phyloP scores from a whole-genome alignment of 352 stramenopile species.

The Phytopythium aichiense region DNA sequence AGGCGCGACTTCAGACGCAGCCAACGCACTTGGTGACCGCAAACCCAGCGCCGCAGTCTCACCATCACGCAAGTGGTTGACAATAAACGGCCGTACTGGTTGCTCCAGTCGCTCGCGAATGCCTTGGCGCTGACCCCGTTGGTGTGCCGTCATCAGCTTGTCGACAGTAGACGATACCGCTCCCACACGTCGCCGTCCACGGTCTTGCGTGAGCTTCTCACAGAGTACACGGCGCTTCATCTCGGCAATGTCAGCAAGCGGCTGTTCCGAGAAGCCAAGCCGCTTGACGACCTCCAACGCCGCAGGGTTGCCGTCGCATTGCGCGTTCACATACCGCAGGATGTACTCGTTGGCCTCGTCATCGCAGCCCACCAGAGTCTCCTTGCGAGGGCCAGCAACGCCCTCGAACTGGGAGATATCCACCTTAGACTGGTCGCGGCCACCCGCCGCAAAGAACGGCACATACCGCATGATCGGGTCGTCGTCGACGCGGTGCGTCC shows the following conservation, averaged over 20 bases:
- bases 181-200: background rate
- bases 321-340: slow-evolving; percentile 51
- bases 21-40: background rate
- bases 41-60: slow-evolving; percentile 10
- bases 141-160: background rate
- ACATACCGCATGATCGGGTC: slow-evolving; percentile 82
- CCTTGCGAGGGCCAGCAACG: slow-evolving; percentile 26
- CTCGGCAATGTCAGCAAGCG: slow-evolving; percentile 51
- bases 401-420: slow-evolving; percentile 28
- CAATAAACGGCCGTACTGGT: slow-evolving; percentile 19
- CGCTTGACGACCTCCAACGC: slow-evolving; percentile 52
- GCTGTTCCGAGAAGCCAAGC: slow-evolving; percentile 42
- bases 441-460: slow-evolving; percentile 37
- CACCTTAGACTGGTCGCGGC: slow-evolving; percentile 18
- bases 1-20: background rate
- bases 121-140: slow-evolving; percentile 13
- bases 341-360: slow-evolving; percentile 63
- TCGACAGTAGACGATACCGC: background rate
- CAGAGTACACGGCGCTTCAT: slow-evolving; percentile 33
- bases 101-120: slow-evolving; percentile 26
- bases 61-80: slow-evolving; percentile 21
- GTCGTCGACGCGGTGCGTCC: slow-evolving; percentile 58
- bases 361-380: slow-evolving; percentile 46
- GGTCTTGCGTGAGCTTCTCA: slow-evolving; percentile 9
- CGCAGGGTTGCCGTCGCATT: slow-evolving; percentile 22